Conservation (phyloP, 192 early-diverging fungal species). For the Funneliformis mosseae region DNA sequence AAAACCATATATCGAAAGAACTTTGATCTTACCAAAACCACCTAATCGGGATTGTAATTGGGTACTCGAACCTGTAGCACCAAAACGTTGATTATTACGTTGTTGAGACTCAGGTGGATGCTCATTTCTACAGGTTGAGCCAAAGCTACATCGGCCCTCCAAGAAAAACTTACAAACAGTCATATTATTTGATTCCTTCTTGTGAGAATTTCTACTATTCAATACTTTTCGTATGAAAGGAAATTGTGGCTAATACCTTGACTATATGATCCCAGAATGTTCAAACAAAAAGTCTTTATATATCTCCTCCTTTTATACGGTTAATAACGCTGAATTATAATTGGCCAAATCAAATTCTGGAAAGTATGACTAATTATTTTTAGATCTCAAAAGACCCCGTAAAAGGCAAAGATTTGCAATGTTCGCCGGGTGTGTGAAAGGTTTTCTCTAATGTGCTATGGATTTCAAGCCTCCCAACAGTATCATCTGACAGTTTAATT, state of each 20-base stretch:
- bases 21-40: neutral
- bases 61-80: slow-evolving; percentile 40
- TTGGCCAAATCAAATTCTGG: too few relatives aligned
- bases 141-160: slow-evolving; percentile 57
- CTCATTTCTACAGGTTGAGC: slow-evolving; percentile 56
- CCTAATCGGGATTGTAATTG: slow-evolving; percentile 18
- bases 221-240: neutral
- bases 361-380: too few relatives aligned
- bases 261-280: neutral
- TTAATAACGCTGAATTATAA: too few relatives aligned
- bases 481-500: too few relatives aligned
- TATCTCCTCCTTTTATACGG: neutral
- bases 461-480: too few relatives aligned
- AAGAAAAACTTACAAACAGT: slow-evolving; percentile 43
- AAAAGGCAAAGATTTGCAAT: too few relatives aligned
- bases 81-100: slow-evolving; percentile 34
- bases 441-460: too few relatives aligned
- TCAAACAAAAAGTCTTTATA: neutral
- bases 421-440: too few relatives aligned
- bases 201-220: neutral
- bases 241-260: neutral
- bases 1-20: neutral
- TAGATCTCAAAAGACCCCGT: too few relatives aligned
- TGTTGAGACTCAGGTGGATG: slow-evolving; percentile 40
- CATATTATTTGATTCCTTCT: slow-evolving; percentile 12